These are phyloP conservation scores for Lachancea cidri DNA, from an alignment of 805 yeast genomes.

Conservation along the genomic window DNA sequence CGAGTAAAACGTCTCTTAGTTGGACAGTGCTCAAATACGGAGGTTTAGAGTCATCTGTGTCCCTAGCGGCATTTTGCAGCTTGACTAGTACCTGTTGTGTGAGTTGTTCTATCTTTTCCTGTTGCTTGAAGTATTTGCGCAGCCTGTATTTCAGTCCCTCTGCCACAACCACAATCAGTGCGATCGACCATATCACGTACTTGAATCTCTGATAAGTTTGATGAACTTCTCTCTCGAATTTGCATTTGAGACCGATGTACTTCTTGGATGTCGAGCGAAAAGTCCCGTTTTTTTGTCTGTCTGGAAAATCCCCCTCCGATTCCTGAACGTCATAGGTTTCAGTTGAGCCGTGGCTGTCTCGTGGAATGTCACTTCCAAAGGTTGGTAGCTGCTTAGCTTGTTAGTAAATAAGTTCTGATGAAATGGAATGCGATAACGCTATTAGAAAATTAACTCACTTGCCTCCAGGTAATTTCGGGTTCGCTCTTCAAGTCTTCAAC, in stretches of 20 bases:
- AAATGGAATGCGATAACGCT: neutral
- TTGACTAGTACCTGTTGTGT: conserved; percentile 45
- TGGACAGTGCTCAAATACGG: conserved; percentile 64
- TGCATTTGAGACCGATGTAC: conserved; percentile 54
- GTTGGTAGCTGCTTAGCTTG: conserved; percentile 22
- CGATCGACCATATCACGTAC: conserved; percentile 11
- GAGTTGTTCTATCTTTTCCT: conserved; percentile 41
- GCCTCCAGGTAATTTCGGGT: conserved; percentile 75
- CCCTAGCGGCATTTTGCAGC: conserved; percentile 43
- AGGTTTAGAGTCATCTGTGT: conserved; percentile 29
- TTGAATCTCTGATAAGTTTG: conserved; percentile 33
- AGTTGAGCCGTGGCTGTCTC: conserved; percentile 35
- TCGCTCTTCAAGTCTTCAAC: conserved; percentile 54
- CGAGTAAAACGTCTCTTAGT: conserved; percentile 58
- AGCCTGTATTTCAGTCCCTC: conserved; percentile 34
- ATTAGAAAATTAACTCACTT: conserved; percentile 40
- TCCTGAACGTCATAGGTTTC: conserved; percentile 37
- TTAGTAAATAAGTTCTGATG: conserved; percentile 14
- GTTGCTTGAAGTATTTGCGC: conserved; percentile 35
- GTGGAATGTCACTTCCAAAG: conserved; percentile 36
- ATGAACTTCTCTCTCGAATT: conserved; percentile 47
- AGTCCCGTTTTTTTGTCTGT: conserved; percentile 40
- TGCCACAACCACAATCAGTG: conserved; percentile 13
- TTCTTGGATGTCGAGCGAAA: conserved; percentile 70
- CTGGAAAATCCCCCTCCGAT: conserved; percentile 36